phyloP scores from a whole-genome alignment of 331 rosid species.

The Prunus yedoensis region DNA sequence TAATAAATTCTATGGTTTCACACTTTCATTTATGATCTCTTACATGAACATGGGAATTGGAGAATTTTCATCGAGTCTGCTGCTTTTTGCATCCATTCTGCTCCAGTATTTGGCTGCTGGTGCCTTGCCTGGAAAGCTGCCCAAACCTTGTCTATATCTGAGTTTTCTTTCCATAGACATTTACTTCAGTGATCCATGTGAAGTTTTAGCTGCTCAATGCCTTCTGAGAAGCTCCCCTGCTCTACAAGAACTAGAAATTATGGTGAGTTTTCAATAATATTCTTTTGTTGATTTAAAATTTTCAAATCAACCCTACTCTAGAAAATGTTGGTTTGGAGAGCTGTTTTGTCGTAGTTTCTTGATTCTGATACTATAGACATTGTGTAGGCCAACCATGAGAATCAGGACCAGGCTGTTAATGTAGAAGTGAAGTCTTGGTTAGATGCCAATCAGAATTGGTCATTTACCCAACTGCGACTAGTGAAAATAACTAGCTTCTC shows the following conservation, averaged over 20 bases:
- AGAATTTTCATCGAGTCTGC: no score
- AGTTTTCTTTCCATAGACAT: no score
- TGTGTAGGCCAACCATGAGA: slow-evolving; percentile 30
- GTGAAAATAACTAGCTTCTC: slow-evolving; percentile 41
- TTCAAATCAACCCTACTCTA: not conserved
- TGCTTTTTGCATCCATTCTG: no score
- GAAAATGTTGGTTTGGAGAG: not conserved
- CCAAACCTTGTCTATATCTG: no score
- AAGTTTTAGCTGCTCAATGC: slow-evolving; percentile 12
- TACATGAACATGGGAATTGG: no score
- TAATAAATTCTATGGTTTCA: no score
- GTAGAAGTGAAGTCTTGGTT: not conserved
- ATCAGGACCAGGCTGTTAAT: not conserved
- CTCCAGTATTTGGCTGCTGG: no score
- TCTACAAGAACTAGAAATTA: slow-evolving; percentile 47
- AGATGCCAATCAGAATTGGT: not conserved
- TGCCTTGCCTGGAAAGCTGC: no score
- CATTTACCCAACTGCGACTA: slow-evolving; percentile 31
- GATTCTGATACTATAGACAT: not conserved
- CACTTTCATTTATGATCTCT: no score
- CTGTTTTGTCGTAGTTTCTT: not conserved
- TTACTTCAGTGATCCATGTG: no score
- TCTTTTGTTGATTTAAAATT: not conserved
- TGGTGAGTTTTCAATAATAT: slow-evolving; percentile 32
- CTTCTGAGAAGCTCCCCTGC: slow-evolving; percentile 55